Evolutionary conservation across 2,329 filamentous ascomycete genomes (phyloP).

Genomic region (Monosporascus sp.): DNA sequence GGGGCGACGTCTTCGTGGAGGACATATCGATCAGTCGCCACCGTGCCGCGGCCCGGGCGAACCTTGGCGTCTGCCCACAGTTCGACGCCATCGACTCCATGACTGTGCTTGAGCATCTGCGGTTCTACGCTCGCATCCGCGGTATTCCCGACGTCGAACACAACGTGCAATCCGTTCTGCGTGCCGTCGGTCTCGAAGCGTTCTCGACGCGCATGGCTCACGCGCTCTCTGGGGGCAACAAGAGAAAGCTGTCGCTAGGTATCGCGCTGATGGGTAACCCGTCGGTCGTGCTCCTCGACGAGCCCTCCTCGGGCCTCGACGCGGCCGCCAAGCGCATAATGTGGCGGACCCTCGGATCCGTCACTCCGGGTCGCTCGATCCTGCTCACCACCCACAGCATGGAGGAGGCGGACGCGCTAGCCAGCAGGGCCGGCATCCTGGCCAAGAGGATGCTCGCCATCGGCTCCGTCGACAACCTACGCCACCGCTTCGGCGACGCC

Average conservation of each 20-base stretch:
- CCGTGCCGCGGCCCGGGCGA: slow-evolving; percentile 64
- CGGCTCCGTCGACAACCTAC: slow-evolving; percentile 67
- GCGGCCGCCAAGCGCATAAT: slow-evolving; percentile 87
- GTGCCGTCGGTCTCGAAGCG: slow-evolving; percentile 68
- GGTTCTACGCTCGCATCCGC: slow-evolving; percentile 80
- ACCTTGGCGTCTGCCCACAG: slow-evolving; percentile 89
- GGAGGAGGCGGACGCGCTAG: slow-evolving; percentile 90
- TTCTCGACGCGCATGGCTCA: slow-evolving; percentile 71
- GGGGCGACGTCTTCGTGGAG: slow-evolving; percentile 79
- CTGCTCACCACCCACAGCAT: slow-evolving; percentile 90
- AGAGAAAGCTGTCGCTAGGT: slow-evolving; percentile 82
- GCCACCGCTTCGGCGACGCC: slow-evolving; percentile 69
- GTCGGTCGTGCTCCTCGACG: slow-evolving; percentile 79
- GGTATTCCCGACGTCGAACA: slow-evolving; percentile 70
- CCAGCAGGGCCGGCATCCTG: slow-evolving; percentile 78
- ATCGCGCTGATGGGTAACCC: slow-evolving; percentile 94
- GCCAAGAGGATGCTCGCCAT: slow-evolving; percentile 80
- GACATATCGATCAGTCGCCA: slow-evolving; percentile 67
- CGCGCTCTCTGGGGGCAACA: slow-evolving; percentile 83
- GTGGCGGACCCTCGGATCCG: slow-evolving; percentile 77
- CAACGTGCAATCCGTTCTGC: slow-evolving; percentile 74
- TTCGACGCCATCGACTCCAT: slow-evolving; percentile 85
- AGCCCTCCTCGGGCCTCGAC: slow-evolving; percentile 84
- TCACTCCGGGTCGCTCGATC: slow-evolving; percentile 72
- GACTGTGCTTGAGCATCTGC: slow-evolving; percentile 81